A percentile compares a stretch with the other conserved stretches of the same genome.
phyloP scores from a whole-genome alignment of 768 basidiomycete genomes.

The Melanogaster broomeanus region DNA sequence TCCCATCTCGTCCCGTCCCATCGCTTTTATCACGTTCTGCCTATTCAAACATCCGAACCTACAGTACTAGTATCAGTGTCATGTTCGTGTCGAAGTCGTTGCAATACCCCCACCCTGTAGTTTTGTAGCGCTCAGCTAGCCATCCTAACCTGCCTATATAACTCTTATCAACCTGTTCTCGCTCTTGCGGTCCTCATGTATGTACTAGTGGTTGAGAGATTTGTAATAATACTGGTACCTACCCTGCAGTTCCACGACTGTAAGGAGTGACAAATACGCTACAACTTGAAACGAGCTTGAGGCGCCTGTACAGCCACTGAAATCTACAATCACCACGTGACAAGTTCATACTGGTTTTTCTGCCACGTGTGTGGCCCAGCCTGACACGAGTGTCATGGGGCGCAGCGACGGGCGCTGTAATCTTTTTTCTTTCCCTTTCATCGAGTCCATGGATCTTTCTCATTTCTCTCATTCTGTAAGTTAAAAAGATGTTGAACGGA shows the following conservation, averaged over 20 bases:
- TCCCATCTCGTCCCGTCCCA: constrained; percentile 14
- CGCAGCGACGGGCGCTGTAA: no score
- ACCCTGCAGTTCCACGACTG: no score
- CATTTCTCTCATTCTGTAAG: constrained; percentile 12
- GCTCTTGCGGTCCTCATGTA: neutral
- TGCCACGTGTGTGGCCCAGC: neutral
- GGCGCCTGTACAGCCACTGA: constrained; percentile 19
- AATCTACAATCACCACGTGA: neutral
- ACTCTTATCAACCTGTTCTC: neutral
- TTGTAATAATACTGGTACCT: no score
- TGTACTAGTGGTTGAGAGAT: no score
- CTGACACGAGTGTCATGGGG: neutral
- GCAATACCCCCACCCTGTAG: constrained; percentile 40
- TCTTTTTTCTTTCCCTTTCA: neutral
- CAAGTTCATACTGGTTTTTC: neutral
- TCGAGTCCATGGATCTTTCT: constrained; percentile 13
- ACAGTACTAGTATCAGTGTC: constrained; percentile 36
- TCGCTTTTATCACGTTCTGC: constrained; percentile 15
- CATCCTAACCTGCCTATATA: constrained; percentile 9
- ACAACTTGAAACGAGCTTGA: no score
- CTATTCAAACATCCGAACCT: constrained; percentile 16
- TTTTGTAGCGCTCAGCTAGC: constrained; percentile 31
- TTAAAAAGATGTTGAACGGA: constrained; percentile 50
- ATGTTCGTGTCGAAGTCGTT: constrained; percentile 23
- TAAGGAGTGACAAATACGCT: no score